Evolutionary conservation across 2,329 filamentous ascomycete genomes (phyloP).

Genomic region (Pseudogymnoascus sp.): DNA sequence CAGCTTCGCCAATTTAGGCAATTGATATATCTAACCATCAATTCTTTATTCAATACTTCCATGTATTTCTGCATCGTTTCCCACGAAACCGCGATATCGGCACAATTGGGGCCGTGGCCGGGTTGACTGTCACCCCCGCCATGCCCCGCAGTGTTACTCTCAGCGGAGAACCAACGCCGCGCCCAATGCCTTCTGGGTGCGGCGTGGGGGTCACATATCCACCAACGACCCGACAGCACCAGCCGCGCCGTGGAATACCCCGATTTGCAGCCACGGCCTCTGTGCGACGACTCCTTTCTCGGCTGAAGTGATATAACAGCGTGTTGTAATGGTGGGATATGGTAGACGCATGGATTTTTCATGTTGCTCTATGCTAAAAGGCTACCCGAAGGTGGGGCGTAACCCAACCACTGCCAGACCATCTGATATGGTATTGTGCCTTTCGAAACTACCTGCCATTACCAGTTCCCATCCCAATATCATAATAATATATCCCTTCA

Average conservation of each 20-base stretch:
- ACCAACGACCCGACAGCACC: background rate
- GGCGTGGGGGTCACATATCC: constrained; percentile 4
- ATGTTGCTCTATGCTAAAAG: background rate
- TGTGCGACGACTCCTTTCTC: background rate
- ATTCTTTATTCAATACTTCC: background rate
- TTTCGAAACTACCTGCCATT: background rate
- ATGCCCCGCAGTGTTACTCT: background rate
- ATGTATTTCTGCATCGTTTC: background rate
- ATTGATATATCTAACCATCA: background rate
- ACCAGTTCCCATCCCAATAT: background rate
- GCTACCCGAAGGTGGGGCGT: background rate
- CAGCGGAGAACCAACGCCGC: background rate
- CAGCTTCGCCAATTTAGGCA: background rate
- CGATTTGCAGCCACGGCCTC: background rate
- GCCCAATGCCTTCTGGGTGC: background rate
- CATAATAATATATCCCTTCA: background rate
- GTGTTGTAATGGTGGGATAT: background rate
- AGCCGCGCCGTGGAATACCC: background rate
- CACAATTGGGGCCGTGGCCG: background rate
- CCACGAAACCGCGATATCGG: background rate
- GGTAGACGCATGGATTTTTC: background rate
- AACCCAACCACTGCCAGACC: background rate
- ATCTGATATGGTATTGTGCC: background rate
- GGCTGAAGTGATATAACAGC: background rate
- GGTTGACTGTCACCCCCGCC: background rate